Percentiles rank a stretch among this genome's conserved stretches.
Evolutionary conservation across 495 filamentous ascomycete species (phyloP).

Genomic region (Tirmania nivea): DNA sequence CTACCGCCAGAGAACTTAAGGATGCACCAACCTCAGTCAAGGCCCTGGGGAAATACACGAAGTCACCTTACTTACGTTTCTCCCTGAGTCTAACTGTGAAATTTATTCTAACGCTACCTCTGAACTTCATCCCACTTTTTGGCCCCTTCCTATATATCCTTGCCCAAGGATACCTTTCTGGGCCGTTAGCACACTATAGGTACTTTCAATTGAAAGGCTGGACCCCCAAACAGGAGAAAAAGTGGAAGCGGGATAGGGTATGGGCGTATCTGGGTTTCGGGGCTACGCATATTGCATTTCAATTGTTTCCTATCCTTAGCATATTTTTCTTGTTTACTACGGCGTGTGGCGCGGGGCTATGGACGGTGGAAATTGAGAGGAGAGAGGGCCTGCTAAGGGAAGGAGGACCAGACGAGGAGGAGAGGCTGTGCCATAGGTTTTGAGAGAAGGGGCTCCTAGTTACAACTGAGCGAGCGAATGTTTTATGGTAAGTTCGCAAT

Average conservation of each 20-base stretch:
- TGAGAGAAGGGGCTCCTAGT: not conserved
- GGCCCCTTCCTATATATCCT: constrained; percentile 62
- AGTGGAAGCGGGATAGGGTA: constrained; percentile 51
- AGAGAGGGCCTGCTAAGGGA: constrained; percentile 8
- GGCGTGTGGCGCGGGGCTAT: constrained; percentile 67
- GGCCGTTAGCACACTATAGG: constrained; percentile 36
- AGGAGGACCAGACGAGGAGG: constrained; percentile 9
- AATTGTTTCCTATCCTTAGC: constrained; percentile 64
- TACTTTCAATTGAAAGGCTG: constrained; percentile 87
- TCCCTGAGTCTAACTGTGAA: constrained; percentile 57
- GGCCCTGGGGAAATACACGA: constrained; percentile 50
- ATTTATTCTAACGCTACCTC: constrained; percentile 61
- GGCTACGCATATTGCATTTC: constrained; percentile 31
- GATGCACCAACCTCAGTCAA: constrained; percentile 34
- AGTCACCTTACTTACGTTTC: constrained; percentile 45
- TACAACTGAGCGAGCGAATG: too few relatives aligned
- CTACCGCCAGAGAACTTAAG: constrained; percentile 50
- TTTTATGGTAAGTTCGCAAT: too few relatives aligned
- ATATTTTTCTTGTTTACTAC: constrained; percentile 76
- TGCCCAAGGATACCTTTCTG: constrained; percentile 36
- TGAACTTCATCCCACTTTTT: constrained; percentile 80
- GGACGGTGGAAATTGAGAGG: constrained; percentile 73
- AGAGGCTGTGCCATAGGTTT: constrained; percentile 7
- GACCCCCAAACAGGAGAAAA: constrained; percentile 34
- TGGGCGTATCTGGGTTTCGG: constrained; percentile 44